A percentile compares a stretch with the other conserved stretches of the same genome.
Conservation (phyloP, 2,329 filamentous ascomycete species). For the Ceratocystis albifundus region DNA sequence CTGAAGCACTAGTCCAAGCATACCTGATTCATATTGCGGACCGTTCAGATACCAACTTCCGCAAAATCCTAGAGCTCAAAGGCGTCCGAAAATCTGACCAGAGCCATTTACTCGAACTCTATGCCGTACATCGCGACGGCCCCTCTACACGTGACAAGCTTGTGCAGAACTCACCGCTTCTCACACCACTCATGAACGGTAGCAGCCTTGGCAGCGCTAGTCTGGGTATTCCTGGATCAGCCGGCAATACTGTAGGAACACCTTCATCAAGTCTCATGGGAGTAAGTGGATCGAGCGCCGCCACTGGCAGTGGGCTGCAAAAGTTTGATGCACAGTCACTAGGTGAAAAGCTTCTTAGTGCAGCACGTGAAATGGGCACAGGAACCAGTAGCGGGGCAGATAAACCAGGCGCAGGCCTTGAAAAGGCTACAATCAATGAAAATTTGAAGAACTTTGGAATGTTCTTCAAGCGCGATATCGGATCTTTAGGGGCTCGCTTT, state of each 20-base stretch:
- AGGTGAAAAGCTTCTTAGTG: slow-evolving; percentile 78
- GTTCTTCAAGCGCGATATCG: slow-evolving; percentile 84
- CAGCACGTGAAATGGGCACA: slow-evolving; percentile 72
- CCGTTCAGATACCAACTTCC: slow-evolving; percentile 86
- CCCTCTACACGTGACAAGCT: slow-evolving; percentile 55
- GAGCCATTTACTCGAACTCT: slow-evolving; percentile 71
- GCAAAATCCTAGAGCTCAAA: slow-evolving; percentile 90
- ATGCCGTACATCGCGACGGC: slow-evolving; percentile 66
- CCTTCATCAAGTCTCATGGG: neutral
- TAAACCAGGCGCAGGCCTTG: slow-evolving; percentile 32
- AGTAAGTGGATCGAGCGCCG: slow-evolving; percentile 34
- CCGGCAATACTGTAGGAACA: neutral
- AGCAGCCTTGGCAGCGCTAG: slow-evolving; percentile 28
- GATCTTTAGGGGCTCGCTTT: slow-evolving; percentile 61
- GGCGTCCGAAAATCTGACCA: slow-evolving; percentile 81
- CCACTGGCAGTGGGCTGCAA: slow-evolving; percentile 30
- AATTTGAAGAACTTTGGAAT: slow-evolving; percentile 93
- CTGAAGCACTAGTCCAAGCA: slow-evolving; percentile 88
- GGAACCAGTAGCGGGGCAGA: slow-evolving; percentile 25
- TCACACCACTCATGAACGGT: slow-evolving; percentile 52
- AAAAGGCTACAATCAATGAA: slow-evolving; percentile 70
- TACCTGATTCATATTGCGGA: slow-evolving; percentile 96
- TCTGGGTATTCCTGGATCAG: neutral
- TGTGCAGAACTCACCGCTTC: slow-evolving; percentile 55
- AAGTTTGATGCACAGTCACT: slow-evolving; percentile 73